A percentile compares a stretch with the other conserved stretches of the same genome.
Conservation (phyloP, 805 yeast species). For the Candida maris region DNA sequence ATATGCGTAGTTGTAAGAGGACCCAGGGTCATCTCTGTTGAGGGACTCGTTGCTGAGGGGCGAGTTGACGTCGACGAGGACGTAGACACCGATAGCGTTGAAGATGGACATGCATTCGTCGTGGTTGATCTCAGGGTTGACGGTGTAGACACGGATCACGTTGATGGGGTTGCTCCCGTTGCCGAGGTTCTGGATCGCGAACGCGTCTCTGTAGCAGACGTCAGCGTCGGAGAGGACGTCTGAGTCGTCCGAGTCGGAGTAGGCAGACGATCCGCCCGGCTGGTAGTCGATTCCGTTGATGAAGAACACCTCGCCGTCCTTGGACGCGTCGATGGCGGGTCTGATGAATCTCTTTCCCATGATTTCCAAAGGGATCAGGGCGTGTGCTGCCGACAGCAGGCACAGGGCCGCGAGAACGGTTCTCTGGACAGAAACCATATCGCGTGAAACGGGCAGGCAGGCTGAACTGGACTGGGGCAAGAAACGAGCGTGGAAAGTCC, state of each 20-base stretch:
- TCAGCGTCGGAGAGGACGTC: conserved; percentile 74
- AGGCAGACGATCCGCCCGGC: conserved; percentile 85
- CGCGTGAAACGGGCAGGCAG: too few species aligned
- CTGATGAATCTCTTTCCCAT: conserved; percentile 57
- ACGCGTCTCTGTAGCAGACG: conserved; percentile 77
- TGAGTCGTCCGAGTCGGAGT: conserved; percentile 28
- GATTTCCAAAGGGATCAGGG: conserved; percentile 54
- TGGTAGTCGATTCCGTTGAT: conserved; percentile 88
- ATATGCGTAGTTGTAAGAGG: conserved; percentile 68
- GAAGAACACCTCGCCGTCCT: conserved; percentile 61
- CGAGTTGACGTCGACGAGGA: conserved; percentile 78
- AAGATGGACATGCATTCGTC: conserved; percentile 89
- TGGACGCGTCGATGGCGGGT: conserved; percentile 36
- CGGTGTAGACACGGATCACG: conserved; percentile 77
- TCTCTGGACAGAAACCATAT: conserved; percentile 9
- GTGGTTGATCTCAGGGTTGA: conserved; percentile 81
- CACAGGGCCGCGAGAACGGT: conserved; percentile 10
- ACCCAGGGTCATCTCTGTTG: conserved; percentile 64
- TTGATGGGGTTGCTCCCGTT: conserved; percentile 41
- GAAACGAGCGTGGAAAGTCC: too few species aligned
- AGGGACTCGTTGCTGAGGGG: conserved; percentile 66
- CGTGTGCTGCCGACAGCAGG: conserved; percentile 25
- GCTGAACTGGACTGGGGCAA: too few species aligned
- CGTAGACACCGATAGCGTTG: conserved; percentile 88
- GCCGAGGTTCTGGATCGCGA: conserved; percentile 73